Base-by-base conservation (phyloP, 164 flowering plant species). In the Berberis vulgaris region DNA sequence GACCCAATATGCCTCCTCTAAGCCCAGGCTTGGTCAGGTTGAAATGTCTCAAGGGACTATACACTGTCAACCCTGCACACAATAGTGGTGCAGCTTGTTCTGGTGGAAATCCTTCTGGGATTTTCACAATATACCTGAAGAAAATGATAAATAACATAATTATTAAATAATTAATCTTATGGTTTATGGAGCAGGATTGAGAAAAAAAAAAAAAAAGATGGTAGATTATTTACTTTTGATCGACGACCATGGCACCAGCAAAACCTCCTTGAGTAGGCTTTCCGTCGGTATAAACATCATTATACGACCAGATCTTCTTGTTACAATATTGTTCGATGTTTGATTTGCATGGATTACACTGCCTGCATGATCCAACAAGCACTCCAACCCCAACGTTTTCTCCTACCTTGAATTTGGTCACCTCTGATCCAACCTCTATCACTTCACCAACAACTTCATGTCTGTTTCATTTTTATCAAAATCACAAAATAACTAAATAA, bases 191-290 rank as follows among this genome's bases (percentile, higher is more conserved):
- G n/a, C 38, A 1, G 12, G 42, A 55, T 26, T 26, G 26, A 26
- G 26, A 26, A 26, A 26, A 13, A 55, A 54, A 3, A 88, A 52
- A n/a, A 47, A 65, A 0, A 2, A 7, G 41, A 54, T n/a, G 11
- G n/a, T 3, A 45, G 45, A 58, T 60, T 1, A 43, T 5, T 73
- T 85, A 93, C 97, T 83, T 91, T 63, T 94, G 97, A 70, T 94
- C 81, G 52, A 85, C 87, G 61, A 91, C 80, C 86, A 84, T 82
- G 75, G 82, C 53, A 1, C 57, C 66, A 42, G 99, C 85, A 52
- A 94, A 94, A 47, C 99, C 99, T 0, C 99, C 99, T 58, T 87
- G 91, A 5, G 99, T 91, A 43, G 94, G 92, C 26, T 75, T 81
- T 58, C 99, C 99, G 67, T 94, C 99, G 26, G 82, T 55, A 63